A percentile compares a stretch with the other conserved stretches of the same genome.
Evolutionary conservation across 176 grass and related monocot species (phyloP).

Genomic region (Oryza officinalis): DNA sequence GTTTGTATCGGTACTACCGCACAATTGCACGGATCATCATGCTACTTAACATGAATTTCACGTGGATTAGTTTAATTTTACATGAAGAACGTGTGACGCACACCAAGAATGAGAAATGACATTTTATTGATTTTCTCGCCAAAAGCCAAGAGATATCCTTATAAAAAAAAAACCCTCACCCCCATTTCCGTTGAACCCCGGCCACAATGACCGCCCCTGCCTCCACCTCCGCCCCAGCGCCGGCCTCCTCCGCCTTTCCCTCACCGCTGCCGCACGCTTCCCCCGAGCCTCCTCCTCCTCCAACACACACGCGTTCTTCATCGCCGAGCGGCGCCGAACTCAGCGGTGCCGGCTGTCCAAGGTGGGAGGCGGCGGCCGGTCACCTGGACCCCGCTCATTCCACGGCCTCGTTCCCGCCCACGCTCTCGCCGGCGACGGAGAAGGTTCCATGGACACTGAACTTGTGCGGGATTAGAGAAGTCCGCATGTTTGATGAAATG

Average conservation of each 20-base stretch:
- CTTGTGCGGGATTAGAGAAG: too few relatives aligned
- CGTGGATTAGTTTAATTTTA: too few relatives aligned
- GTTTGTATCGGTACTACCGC: too few relatives aligned
- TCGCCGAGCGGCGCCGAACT: slow-evolving; percentile 54
- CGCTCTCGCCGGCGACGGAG: too few relatives aligned
- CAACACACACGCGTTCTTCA: slow-evolving; percentile 26
- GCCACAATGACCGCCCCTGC: slow-evolving; percentile 60
- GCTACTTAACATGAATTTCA: too few relatives aligned
- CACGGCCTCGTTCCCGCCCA: slow-evolving; percentile 80
- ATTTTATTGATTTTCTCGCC: too few relatives aligned
- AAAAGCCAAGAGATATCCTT: too few relatives aligned
- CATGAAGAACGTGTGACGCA: too few relatives aligned
- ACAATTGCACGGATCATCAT: too few relatives aligned
- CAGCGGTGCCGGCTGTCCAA: slow-evolving; percentile 52
- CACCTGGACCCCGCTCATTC: slow-evolving; percentile 76
- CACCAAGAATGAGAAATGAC: too few relatives aligned
- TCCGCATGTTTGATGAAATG: too few relatives aligned
- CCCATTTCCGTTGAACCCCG: slow-evolving; percentile 46
- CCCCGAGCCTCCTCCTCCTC: slow-evolving; percentile 16
- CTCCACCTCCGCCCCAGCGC: slow-evolving; percentile 44
- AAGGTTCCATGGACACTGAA: too few relatives aligned
- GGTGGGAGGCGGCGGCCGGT: slow-evolving; percentile 48
- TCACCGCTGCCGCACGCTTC: slow-evolving; percentile 38
- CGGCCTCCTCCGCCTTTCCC: slow-evolving; percentile 46
- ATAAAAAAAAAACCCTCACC: slow-evolving; percentile 51